A percentile compares a stretch with the other conserved stretches of the same genome.
Evolutionary conservation across 768 basidiomycete genomes (phyloP).

Genomic region (Imleria badia): DNA sequence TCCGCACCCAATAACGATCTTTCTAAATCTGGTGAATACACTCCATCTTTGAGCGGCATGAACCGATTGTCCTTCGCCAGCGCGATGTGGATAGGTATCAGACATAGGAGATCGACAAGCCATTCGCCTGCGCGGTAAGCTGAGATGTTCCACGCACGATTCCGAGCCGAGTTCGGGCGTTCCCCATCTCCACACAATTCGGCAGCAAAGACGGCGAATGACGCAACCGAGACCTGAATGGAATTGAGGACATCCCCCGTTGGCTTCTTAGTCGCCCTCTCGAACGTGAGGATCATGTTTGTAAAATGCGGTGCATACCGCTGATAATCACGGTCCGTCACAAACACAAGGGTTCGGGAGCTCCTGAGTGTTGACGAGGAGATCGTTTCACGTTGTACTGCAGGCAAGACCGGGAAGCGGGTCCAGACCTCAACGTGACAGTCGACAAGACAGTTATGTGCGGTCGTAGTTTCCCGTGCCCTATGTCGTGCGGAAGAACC

Average conservation of each 20-base stretch:
- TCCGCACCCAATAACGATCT: constrained; percentile 57
- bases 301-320: constrained; percentile 44
- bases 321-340: constrained; percentile 38
- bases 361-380: constrained; percentile 33
- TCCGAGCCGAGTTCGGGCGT: background rate
- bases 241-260: constrained; percentile 43
- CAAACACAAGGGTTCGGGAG: constrained; percentile 41
- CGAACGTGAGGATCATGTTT: constrained; percentile 46
- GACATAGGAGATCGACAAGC: constrained; percentile 58
- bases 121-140: constrained; percentile 54
- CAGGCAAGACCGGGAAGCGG: constrained; percentile 57
- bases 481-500: constrained; percentile 7
- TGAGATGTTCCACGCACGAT: constrained; percentile 33
- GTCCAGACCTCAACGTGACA: constrained; percentile 60
- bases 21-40: constrained; percentile 50
- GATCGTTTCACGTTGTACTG: constrained; percentile 47
- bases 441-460: constrained; percentile 53
- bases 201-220: constrained; percentile 29
- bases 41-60: constrained; percentile 58
- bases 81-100: constrained; percentile 66
- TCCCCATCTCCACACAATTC: constrained; percentile 5
- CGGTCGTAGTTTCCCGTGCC: constrained; percentile 14
- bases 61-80: constrained; percentile 60
- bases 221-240: constrained; percentile 34
- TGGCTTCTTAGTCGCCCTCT: constrained; percentile 52